phyloP scores from a whole-genome alignment of 345 rosid species.

The Turritis glabra region DNA sequence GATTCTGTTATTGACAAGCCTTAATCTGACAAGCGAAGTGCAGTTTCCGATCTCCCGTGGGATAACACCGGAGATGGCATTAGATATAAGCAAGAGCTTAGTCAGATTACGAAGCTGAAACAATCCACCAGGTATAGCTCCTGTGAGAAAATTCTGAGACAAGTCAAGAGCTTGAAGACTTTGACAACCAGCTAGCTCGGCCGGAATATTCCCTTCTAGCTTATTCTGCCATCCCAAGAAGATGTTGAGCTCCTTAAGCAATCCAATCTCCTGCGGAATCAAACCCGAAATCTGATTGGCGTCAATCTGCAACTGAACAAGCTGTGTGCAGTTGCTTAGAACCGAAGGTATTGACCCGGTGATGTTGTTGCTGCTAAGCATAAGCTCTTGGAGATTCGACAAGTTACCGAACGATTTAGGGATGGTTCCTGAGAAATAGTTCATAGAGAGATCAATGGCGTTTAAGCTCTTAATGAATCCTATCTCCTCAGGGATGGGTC shows the following conservation, averaged over 20 bases:
- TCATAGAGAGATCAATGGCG: constrained; percentile 75
- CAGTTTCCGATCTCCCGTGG: constrained; percentile 75
- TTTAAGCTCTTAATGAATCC: constrained; percentile 68
- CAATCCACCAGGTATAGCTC: constrained; percentile 61
- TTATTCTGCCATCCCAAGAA: constrained; percentile 86
- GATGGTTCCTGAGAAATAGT: constrained; percentile 69
- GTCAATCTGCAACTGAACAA: constrained; percentile 77
- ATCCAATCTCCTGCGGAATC: constrained; percentile 72
- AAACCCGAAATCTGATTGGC: constrained; percentile 70
- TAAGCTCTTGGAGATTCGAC: constrained; percentile 66
- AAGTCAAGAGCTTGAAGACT: constrained; percentile 69
- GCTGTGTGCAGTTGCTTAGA: constrained; percentile 60
- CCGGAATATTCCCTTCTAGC: constrained; percentile 72
- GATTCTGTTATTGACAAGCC: constrained; percentile 61
- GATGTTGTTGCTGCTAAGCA: constrained; percentile 83
- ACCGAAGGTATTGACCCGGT: constrained; percentile 75
- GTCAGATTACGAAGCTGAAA: constrained; percentile 75
- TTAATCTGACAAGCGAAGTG: constrained; percentile 57
- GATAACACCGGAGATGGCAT: constrained; percentile 66
- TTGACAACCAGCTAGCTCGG: constrained; percentile 56
- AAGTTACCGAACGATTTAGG: constrained; percentile 69
- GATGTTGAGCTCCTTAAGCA: constrained; percentile 59
- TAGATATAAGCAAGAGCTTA: constrained; percentile 73
- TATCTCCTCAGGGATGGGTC: constrained; percentile 70
- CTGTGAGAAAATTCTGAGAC: constrained; percentile 70